A percentile compares a stretch with the other conserved stretches of the same genome.
Conservation (phyloP, 1,284 basidiomycete species). For the Naganishia albida region DNA sequence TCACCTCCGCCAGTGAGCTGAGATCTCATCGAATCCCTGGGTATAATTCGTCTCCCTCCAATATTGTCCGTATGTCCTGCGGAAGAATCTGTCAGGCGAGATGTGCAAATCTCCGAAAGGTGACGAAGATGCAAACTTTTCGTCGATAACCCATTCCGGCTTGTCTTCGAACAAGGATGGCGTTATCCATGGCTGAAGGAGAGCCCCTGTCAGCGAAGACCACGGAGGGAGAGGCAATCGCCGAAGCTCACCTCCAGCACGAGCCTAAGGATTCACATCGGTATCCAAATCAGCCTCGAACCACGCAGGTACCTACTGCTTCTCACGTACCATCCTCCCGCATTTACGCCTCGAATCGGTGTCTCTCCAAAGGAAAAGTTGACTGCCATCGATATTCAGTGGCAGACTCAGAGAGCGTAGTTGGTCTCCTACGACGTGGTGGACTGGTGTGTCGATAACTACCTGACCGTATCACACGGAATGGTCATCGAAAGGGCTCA, state of each 20-base stretch:
- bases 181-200: conserved; percentile 51
- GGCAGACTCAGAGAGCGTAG: background rate
- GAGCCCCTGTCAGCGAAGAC: background rate
- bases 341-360: conserved; percentile 51
- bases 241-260: conserved; percentile 45
- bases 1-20: conserved; percentile 45
- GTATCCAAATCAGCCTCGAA: background rate
- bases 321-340: conserved; percentile 51
- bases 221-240: background rate
- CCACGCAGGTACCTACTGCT: background rate
- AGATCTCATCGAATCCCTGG: conserved; percentile 40
- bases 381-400: conserved; percentile 1
- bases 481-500: too few species aligned
- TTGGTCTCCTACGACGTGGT: too few species aligned
- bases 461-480: too few species aligned
- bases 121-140: conserved; percentile 36
- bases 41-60: conserved; percentile 39
- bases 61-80: conserved; percentile 45
- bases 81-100: background rate
- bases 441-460: too few species aligned
- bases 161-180: conserved; percentile 49
- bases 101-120: background rate
- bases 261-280: conserved; percentile 37
- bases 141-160: conserved; percentile 52
- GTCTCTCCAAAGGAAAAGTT: conserved; percentile 43